Evolutionary conservation across 805 yeast species (phyloP), one percentile per base, ranked within the genome.

Genomic region (Candida xyloterini): DNA sequence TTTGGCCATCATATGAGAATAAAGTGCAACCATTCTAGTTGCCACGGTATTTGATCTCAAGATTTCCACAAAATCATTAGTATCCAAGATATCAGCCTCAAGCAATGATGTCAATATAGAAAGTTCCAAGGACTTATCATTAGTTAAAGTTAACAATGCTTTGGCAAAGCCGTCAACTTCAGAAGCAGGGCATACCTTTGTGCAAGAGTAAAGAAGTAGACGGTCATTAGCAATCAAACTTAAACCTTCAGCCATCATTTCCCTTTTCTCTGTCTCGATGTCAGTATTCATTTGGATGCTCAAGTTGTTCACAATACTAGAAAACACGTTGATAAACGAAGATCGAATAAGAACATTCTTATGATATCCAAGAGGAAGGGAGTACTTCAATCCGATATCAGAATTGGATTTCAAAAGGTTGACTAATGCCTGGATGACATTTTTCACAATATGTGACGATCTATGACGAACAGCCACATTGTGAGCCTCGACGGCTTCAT

Each of bases 11-110:
- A 72, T 67, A 50, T 79, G 76, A 1, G 93, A 85, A 50, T 81
- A 79, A 11, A 84, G 66, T 0, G 90, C 81, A 36, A 87, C 67
- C 36, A 87, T 70, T 51, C 89, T 74, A 0, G 95, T 87, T 23
- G 93, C 84, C 26, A 87, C 83, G 37, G 90, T 81, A 57, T 88
- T 88, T 38, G 93, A 73, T 52, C 96, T 72, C 51, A 88, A 69
- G 22, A 88, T 77, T 54, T 85, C 93, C 22, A 84, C 76, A 14
- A 84, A 74, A 43, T 82, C 74, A 1, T 74, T 62, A 0, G 85
- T 78, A 21, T 64, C 68, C 35, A 66, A 56, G 15, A 88, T 81
- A 56, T 87, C 95, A 42, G 76, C 77, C 20, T 65, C 66, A 14
- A 87, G 66, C 33, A 84, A 62, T 8, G 73, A 68, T 2, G 73